Conservation (phyloP, 1,139 yeast species). For the Geotrichum histeridarum region DNA sequence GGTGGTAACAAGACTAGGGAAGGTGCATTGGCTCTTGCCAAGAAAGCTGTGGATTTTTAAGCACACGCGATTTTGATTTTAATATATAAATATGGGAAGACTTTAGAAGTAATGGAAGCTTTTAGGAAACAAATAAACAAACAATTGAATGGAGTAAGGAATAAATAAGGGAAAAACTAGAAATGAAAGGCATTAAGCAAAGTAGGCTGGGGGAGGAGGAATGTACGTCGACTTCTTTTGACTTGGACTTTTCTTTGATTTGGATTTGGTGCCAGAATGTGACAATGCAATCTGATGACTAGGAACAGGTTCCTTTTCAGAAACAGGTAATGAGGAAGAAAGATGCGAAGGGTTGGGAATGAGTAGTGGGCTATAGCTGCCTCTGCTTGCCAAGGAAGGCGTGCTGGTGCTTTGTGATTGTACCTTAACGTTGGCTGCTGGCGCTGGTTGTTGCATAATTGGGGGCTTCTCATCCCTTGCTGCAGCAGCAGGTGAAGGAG, state of each 20-base stretch:
- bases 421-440: background rate
- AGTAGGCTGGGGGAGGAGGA: slow-evolving; percentile 23
- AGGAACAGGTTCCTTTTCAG: background rate
- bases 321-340: background rate
- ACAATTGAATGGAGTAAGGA: background rate
- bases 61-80: background rate
- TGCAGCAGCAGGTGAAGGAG: slow-evolving; percentile 3
- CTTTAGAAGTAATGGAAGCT: background rate
- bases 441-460: background rate
- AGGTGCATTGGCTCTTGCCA: slow-evolving; percentile 74
- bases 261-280: slow-evolving; percentile 12
- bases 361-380: background rate
- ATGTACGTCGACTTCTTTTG: slow-evolving; percentile 2
- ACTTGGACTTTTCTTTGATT: background rate
- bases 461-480: background rate
- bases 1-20: slow-evolving; percentile 87
- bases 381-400: background rate
- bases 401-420: background rate
- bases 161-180: background rate
- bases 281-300: slow-evolving; percentile 3
- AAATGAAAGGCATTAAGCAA: slow-evolving; percentile 11
- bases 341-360: slow-evolving; percentile 1
- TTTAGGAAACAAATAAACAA: background rate
- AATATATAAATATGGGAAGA: background rate
- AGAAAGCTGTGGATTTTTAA: slow-evolving; percentile 41